Percentiles rank a stretch among this genome's conserved stretches.
phyloP scores from a whole-genome alignment of 2,329 filamentous ascomycete species.

The Fusarium musae region DNA sequence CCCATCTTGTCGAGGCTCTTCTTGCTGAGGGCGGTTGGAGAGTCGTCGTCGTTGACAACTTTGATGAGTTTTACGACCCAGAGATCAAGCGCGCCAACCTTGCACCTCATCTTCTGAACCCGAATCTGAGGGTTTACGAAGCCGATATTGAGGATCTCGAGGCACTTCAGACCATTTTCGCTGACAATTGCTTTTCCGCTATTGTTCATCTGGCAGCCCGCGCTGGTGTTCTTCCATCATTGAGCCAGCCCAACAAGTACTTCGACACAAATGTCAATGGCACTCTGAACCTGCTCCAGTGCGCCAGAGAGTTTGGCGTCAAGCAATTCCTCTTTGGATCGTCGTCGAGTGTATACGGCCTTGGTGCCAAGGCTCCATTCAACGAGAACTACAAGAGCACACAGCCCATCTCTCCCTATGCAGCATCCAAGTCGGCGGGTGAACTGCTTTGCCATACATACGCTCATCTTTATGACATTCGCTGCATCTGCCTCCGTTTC shows the following conservation, averaged over 20 bases:
- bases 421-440: constrained; percentile 1
- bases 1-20: constrained; percentile 14
- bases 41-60: constrained; percentile 14
- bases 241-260: not conserved
- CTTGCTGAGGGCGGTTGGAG: constrained; percentile 12
- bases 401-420: constrained; percentile 5
- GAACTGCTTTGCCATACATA: constrained; percentile 13
- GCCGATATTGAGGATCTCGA: constrained; percentile 9
- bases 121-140: constrained; percentile 1
- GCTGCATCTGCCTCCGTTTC: constrained; percentile 15
- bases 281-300: constrained; percentile 7
- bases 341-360: constrained; percentile 4
- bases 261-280: constrained; percentile 18
- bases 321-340: constrained; percentile 16
- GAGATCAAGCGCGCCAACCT: constrained; percentile 18
- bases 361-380: constrained; percentile 13
- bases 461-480: constrained; percentile 6
- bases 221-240: constrained; percentile 12
- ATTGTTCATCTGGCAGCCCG: constrained; percentile 9
- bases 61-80: constrained; percentile 13
- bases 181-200: not conserved
- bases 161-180: not conserved
- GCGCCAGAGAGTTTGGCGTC: constrained; percentile 5
- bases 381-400: constrained; percentile 1
- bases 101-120: not conserved